Conservation (phyloP, 2,329 filamentous ascomycete species). For the Grosmannia penicillata region DNA sequence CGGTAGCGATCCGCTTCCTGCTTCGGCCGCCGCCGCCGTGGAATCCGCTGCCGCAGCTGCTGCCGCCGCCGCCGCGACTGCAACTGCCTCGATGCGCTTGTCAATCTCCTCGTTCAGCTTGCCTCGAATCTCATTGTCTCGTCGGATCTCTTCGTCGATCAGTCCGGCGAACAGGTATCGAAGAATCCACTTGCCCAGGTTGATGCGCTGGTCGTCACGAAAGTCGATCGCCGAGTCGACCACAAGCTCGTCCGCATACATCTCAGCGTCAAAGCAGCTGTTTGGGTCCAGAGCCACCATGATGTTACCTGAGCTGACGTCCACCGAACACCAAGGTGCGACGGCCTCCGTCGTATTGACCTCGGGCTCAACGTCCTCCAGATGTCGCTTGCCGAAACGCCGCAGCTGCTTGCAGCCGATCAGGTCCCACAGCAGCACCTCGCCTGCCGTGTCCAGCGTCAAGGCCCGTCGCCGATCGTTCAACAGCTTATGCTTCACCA, state of each 20-base stretch:
- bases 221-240: constrained; percentile 65
- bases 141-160: constrained; percentile 77
- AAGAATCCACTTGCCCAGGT: constrained; percentile 91
- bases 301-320: constrained; percentile 81
- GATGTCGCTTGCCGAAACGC: constrained; percentile 85
- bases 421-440: constrained; percentile 90
- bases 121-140: constrained; percentile 61
- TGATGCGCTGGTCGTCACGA: constrained; percentile 88
- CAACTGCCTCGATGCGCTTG: constrained; percentile 39
- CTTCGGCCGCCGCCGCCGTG: constrained; percentile 18
- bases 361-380: constrained; percentile 79
- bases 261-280: constrained; percentile 93
- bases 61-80: constrained; percentile 25
- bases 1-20: constrained; percentile 29
- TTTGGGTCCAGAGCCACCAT: constrained; percentile 87
- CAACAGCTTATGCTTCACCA: constrained; percentile 84
- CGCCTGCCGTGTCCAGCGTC: constrained; percentile 86
- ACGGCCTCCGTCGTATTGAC: constrained; percentile 82
- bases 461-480: constrained; percentile 83
- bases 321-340: constrained; percentile 90
- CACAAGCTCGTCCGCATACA: constrained; percentile 83
- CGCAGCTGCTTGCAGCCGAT: constrained; percentile 76
- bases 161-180: constrained; percentile 82
- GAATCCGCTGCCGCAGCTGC: background rate
- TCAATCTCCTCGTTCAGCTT: constrained; percentile 49